Conservation (phyloP, 148 eudicot species). For the Rhododendron molle region DNA sequence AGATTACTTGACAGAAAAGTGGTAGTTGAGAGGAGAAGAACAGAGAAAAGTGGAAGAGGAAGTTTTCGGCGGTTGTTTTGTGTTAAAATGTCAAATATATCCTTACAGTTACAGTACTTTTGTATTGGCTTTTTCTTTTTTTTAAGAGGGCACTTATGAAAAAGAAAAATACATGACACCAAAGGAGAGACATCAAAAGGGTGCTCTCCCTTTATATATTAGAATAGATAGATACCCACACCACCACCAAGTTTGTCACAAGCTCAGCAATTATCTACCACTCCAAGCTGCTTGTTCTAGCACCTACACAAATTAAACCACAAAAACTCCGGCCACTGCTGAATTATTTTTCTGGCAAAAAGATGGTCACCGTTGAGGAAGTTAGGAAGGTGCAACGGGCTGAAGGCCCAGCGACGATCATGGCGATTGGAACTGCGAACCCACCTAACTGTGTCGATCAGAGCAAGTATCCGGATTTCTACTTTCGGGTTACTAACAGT, state of each 20-base stretch:
- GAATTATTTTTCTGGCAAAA: neutral
- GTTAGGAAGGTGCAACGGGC: conserved; percentile 31
- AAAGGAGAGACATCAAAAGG: too few relatives aligned
- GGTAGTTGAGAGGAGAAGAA: too few relatives aligned
- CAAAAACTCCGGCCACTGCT: neutral
- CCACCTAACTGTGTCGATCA: conserved; percentile 37
- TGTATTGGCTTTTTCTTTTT: too few relatives aligned
- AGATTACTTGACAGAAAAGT: too few relatives aligned
- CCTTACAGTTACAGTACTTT: too few relatives aligned
- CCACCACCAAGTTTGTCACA: neutral
- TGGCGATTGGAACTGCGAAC: conserved; percentile 40
- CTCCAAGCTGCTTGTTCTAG: too few relatives aligned
- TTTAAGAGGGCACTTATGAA: too few relatives aligned
- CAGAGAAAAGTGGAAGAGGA: too few relatives aligned
- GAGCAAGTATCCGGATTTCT: conserved; percentile 35
- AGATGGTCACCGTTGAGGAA: conserved; percentile 36
- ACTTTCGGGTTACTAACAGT: conserved; percentile 34
- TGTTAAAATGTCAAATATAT: too few relatives aligned
- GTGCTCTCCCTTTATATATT: too few relatives aligned
- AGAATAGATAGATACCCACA: neutral
- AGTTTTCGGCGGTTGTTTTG: too few relatives aligned
- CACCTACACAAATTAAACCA: neutral
- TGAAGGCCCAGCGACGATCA: conserved; percentile 32
- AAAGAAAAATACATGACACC: too few relatives aligned
- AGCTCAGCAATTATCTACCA: neutral